Base-by-base conservation (phyloP, 2,329 filamentous ascomycete genomes). In the Ceratocystis colombiana region DNA sequence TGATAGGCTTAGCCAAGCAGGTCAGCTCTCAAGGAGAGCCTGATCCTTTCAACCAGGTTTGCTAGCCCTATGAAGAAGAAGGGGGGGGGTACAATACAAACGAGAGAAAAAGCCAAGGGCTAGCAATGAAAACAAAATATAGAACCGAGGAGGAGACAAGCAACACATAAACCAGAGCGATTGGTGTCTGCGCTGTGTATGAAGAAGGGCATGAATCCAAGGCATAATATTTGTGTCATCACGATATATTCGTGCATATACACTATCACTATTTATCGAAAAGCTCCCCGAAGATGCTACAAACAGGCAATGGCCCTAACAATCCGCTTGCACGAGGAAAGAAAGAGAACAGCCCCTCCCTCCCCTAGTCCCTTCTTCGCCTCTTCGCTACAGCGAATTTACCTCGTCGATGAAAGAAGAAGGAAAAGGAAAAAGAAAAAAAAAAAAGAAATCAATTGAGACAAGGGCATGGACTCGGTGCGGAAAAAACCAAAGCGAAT, bases 41-140 rank as follows among this genome's bases (percentile, higher is more conserved):
- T 57, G 28, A 57, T 57, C 53, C 53, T 57, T 30, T 33, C 12
- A 57, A n/a, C 53, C 53, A 57, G 53, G 53, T 33, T 57, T 57
- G 3, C 53, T 57, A 57, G 53, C 53, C 53, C 53, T 57, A 57
- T 57, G 28, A 30, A n/a, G 25, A 30, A 28, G n/a, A 25, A 20
- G 48, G 46, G 20, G 48, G n/a, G 48, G 48, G 48, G 48, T 53
- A 25, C 3, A 15, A 25, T 25, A 53, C 8, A 53, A 15, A 6
- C 8, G 46, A 2, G 46, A 48, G 46, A 8, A 53, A 53, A 5
- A 53, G 12, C 20, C 20, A 53, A 37, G 48, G 48, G 48, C 48
- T 7, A 28, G 33, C 33, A 37, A 37, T 0, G 7, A 37, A 37
- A 53, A 10, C 3, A 22, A n/a, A 20, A 20, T 12, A 55, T 20